A percentile compares a stretch with the other conserved stretches of the same genome.
Conservation (phyloP, 2,329 filamentous ascomycete species). For the Ambrosiella xylebori region DNA sequence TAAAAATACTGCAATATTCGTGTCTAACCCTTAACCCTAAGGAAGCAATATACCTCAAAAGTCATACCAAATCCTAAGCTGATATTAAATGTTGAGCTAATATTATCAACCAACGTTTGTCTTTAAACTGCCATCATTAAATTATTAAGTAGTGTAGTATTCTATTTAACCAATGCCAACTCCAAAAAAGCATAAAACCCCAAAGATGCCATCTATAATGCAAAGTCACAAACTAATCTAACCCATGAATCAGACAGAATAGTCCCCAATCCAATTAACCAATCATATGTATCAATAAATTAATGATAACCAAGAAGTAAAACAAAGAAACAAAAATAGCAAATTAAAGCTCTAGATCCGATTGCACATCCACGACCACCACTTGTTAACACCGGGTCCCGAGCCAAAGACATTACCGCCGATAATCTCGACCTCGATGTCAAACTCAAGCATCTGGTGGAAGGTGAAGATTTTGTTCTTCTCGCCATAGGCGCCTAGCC, state of each 20-base stretch:
- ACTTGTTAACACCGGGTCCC: conserved; percentile 56
- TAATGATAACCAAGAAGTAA: not conserved
- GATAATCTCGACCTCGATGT: conserved; percentile 58
- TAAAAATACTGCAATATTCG: not conserved
- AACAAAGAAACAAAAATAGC: not conserved
- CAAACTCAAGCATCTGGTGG: conserved; percentile 64
- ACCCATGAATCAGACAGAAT: not conserved
- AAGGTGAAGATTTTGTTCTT: conserved; percentile 53
- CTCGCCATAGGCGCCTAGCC: conserved; percentile 67
- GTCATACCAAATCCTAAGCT: too few relatives aligned
- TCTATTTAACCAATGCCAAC: not conserved
- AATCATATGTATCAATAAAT: not conserved
- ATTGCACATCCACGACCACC: conserved; percentile 82
- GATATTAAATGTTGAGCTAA: too few relatives aligned
- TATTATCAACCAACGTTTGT: too few relatives aligned
- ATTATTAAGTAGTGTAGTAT: too few relatives aligned
- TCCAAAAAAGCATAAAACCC: not conserved
- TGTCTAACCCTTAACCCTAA: not conserved
- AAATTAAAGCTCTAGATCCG: conserved; percentile 35
- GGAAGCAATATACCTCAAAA: too few relatives aligned
- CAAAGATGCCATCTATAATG: not conserved
- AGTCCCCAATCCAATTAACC: not conserved
- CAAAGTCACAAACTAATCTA: not conserved
- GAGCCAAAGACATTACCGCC: conserved; percentile 55
- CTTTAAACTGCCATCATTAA: too few relatives aligned